phyloP scores from a whole-genome alignment of 192 early-diverging fungal species.

The Phlyctochytrium bullatum region DNA sequence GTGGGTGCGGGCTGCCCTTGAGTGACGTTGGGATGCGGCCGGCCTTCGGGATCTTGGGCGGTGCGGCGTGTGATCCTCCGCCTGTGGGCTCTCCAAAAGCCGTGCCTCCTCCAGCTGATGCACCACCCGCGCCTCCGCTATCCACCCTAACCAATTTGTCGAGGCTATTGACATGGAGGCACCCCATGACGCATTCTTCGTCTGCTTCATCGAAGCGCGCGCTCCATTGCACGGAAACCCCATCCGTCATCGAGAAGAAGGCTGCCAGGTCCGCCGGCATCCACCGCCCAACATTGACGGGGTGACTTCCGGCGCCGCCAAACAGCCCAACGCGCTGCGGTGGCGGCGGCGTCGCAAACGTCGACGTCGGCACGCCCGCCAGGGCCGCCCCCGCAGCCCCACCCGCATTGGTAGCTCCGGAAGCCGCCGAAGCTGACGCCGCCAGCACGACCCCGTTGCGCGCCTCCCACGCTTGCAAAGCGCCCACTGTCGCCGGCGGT shows the following conservation, averaged over 20 bases:
- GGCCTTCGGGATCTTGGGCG: background rate
- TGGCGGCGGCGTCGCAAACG: no score
- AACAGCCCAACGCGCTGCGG: background rate
- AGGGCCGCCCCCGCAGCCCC: no score
- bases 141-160: conserved; percentile 3
- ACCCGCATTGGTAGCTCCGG: background rate
- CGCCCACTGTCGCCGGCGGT: conserved; percentile 5
- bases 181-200: conserved; percentile 6
- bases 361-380: no score
- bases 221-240: conserved; percentile 20
- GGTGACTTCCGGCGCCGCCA: background rate
- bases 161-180: conserved; percentile 17
- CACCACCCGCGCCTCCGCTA: background rate
- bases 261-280: conserved; percentile 20
- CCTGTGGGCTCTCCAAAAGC: background rate
- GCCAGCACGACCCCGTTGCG: background rate
- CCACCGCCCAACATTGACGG: background rate
- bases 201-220: background rate
- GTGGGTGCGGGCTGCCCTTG: conserved; percentile 7
- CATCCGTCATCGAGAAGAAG: conserved; percentile 16
- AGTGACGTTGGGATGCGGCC: background rate
- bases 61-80: background rate
- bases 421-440: background rate
- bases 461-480: background rate
- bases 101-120: no score